Base-by-base conservation (phyloP, 2,329 filamentous ascomycete genomes). In the Hymenoscyphus repandus region DNA sequence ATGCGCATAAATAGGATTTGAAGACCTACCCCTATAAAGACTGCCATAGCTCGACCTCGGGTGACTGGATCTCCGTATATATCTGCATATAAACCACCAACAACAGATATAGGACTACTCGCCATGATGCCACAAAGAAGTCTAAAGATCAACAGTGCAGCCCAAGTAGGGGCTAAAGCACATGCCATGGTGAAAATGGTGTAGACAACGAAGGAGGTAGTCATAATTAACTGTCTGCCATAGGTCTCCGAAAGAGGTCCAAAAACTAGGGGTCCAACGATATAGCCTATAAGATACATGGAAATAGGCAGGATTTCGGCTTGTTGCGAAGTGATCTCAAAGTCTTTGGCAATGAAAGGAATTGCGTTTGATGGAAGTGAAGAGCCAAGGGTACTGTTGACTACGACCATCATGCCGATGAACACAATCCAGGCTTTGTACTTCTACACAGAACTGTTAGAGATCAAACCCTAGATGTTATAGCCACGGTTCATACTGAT, bases 381-480 rank as follows among this genome's bases (percentile, higher is more conserved):
- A 38, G 79, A 85, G 1, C 78, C 79, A 68, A 88, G 79, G 9
- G 84, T 87, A 22, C 77, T 82, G 65, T 88, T 88, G 63, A 86
- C 72, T 39, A 87, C 82, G 47, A 77, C 73, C 55, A 77, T 64
- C 68, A 82, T 79, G 1, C 76, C 75, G 0, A 78, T 72, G 22
- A 79, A 61, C 2, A 84, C 62, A 5, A 86, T 73, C 34, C 71
- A 68, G 1, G 68, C 56, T 62, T 86, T 87, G 59, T 74, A 79
- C 45, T 58, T 58, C 75, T 82, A 55, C 3, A 15, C 18, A 10
- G 12, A 7, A 40, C 12, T 5, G 7, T 15, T 15, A 40, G 38
- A n/a, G n/a, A n/a, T n/a, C 13, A 34, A 34, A 34, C 9, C 32
- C 9, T 2, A 2, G 12, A 20, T 39, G 27, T 39, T 5, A 22